These are phyloP conservation scores for Zea mays DNA, from an alignment of 176 grass and related monocot genomes.

Conservation along the genomic window Zm-B73-REFERENCE-NAM-5.0 NC_050098.1:48258001-48258500, in stretches of 20 bases:
- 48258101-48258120: neutral
- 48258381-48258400: slow-evolving; percentile 6
- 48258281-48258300: slow-evolving; percentile 40
- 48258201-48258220: neutral
- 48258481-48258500: neutral
- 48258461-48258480: neutral
- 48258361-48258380: neutral
- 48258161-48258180: neutral
- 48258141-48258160: neutral
- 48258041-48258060: neutral
- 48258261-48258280: neutral
- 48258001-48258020: neutral
- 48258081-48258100: neutral
- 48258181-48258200: neutral
- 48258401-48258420: slow-evolving; percentile 14
- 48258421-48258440: neutral
- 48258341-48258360: neutral
- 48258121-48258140: neutral
- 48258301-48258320: slow-evolving; percentile 45
- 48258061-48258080: neutral
- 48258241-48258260: slow-evolving; percentile 6
- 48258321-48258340: neutral
- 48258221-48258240: slow-evolving; percentile 6
- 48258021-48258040: neutral
- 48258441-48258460: neutral